A percentile compares a stretch with the other conserved stretches of the same genome.
Conservation (phyloP, 768 basidiomycete genomes). For the Lactarius indigo region DNA sequence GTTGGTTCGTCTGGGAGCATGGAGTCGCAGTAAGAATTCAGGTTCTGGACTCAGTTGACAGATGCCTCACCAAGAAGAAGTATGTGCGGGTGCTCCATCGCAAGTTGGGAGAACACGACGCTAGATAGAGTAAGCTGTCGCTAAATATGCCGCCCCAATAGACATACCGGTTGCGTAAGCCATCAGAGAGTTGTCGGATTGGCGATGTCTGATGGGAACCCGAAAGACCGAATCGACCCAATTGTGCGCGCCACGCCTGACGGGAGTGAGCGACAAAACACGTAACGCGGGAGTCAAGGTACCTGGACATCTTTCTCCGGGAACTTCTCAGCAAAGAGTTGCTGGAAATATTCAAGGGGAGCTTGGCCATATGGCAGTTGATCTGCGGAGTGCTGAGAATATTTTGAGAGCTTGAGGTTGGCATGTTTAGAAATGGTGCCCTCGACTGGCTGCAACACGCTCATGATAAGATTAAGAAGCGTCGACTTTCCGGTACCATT, state of each 20-base stretch:
- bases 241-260: constrained; percentile 90
- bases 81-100: constrained; percentile 98
- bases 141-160: constrained; percentile 16
- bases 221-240: constrained; percentile 93
- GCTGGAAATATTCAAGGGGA: constrained; percentile 93
- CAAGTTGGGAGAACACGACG: constrained; percentile 93
- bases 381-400: constrained; percentile 98
- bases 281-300: constrained; percentile 17
- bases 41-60: not conserved
- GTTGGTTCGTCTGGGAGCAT: constrained; percentile 75
- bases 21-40: constrained; percentile 2
- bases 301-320: constrained; percentile 89
- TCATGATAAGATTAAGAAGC: constrained; percentile 85
- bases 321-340: constrained; percentile 72
- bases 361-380: constrained; percentile 91
- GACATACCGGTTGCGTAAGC: constrained; percentile 86
- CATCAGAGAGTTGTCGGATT: constrained; percentile 93
- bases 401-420: constrained; percentile 92
- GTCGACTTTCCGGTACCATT: constrained; percentile 97
- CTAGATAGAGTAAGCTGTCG: constrained; percentile 36
- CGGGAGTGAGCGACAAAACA: constrained; percentile 16
- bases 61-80: constrained; percentile 65
- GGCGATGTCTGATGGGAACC: constrained; percentile 92
- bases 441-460: constrained; percentile 69
- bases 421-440: constrained; percentile 90